phyloP scores from a whole-genome alignment of 2,329 filamentous ascomycete species.

The Xylaria hypoxylon region DNA sequence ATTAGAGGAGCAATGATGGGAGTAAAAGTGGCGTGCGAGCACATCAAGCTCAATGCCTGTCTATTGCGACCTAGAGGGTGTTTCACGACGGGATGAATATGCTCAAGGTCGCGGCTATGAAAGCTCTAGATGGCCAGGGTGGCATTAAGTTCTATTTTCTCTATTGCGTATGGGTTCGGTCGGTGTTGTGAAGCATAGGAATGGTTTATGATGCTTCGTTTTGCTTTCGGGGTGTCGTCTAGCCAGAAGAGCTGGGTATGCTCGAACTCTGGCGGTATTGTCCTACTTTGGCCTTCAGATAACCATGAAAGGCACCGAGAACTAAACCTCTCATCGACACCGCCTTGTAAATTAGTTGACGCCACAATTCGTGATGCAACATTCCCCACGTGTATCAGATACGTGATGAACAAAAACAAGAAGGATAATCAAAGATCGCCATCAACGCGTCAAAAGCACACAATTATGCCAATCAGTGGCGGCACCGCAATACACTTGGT shows the following conservation, averaged over 20 bases:
- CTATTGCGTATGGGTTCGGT: conserved; percentile 51
- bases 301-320: conserved; percentile 33
- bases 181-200: conserved; percentile 52
- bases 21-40: conserved; percentile 1
- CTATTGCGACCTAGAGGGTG: conserved; percentile 39
- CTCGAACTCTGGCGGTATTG: conserved; percentile 37
- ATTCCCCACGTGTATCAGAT: conserved; percentile 15
- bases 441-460: conserved; percentile 1
- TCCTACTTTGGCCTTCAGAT: conserved; percentile 37
- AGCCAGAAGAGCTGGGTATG: conserved; percentile 37
- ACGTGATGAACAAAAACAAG: conserved; percentile 18
- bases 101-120: conserved; percentile 41
- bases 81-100: conserved; percentile 49
- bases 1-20: conserved; percentile 48
- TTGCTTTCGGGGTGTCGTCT: conserved; percentile 46
- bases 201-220: conserved; percentile 50
- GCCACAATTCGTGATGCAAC: conserved; percentile 30
- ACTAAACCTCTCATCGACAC: conserved; percentile 38
- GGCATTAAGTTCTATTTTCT: conserved; percentile 47
- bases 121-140: conserved; percentile 41
- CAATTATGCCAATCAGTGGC: neutral
- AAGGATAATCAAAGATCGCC: neutral
- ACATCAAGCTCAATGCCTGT: conserved; percentile 18
- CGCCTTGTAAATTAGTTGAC: conserved; percentile 47
- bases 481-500: neutral